Percentiles rank a stretch among this genome's conserved stretches.
Evolutionary conservation across 2,329 filamentous ascomycete genomes (phyloP).

Genomic region (Beauveria scarabaeidicola): DNA sequence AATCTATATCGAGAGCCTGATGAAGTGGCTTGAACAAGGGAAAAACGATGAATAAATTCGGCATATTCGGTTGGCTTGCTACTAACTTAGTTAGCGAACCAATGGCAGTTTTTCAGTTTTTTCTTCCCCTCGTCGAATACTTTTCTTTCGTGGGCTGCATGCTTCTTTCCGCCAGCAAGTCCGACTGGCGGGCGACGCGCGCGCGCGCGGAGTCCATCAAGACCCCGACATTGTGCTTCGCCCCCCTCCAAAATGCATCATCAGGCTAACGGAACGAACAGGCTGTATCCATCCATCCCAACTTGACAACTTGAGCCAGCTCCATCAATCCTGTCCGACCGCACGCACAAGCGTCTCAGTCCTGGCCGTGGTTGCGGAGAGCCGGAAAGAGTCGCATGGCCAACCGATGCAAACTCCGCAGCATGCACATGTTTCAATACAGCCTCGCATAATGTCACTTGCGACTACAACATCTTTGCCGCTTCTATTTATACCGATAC

Average conservation of each 20-base stretch:
- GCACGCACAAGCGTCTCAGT: neutral
- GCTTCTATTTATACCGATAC: neutral
- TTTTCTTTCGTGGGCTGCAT: neutral
- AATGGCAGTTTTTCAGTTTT: neutral
- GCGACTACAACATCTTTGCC: neutral
- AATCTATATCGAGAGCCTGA: neutral
- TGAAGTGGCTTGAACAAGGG: neutral
- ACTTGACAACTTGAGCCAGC: no score
- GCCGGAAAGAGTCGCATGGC: no score
- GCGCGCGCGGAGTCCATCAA: neutral
- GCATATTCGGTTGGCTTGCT: neutral
- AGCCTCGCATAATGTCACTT: neutral
- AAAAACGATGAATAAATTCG: neutral
- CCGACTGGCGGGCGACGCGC: neutral
- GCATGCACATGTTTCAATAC: neutral
- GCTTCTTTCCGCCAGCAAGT: neutral
- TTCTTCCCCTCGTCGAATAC: neutral
- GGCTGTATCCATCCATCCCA: no score
- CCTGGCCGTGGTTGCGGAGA: no score
- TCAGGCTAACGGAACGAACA: neutral
- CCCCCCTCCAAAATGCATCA: neutral
- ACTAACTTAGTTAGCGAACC: neutral
- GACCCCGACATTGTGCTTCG: neutral
- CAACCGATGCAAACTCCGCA: neutral
- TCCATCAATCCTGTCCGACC: no score